Base-by-base conservation (phyloP, 2,329 filamentous ascomycete genomes). In the Monosporascus ibericus region DNA sequence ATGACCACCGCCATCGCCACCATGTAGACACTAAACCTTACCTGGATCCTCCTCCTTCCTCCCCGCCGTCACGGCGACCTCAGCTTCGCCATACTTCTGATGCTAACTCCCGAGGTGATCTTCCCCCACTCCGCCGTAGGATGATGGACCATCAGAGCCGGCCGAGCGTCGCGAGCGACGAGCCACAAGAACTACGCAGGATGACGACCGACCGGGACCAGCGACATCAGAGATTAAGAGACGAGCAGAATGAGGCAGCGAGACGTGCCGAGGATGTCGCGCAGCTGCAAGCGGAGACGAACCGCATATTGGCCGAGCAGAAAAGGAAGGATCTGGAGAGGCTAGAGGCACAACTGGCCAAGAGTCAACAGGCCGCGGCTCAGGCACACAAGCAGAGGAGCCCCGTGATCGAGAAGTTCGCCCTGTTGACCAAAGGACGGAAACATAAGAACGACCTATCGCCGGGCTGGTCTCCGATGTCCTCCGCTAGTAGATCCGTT, bases 251-350 rank as follows among this genome's bases (percentile, higher is more conserved):
- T 48, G 63, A 64, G 47, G 58, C 60, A 40, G 63, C 67, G 39
- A 65, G 59, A 47, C 67, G 67, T 62, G 69, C 67, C 17, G 65
- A 70, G 56, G 71, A 73, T 56, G 62, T 64, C 46, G 72, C 73
- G 51, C 75, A 70, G 51, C 68, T 73, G 50, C 72, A 78, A 54
- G 72, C 69, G 38, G 76, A 80, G 58, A 75, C 72, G 36, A 71
- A 78, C 58, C 73, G 75, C 54, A 72, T 75, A 44, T 65, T 77
- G 44, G 72, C 73, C 24, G 75, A 79, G 57, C 75, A 78, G 62
- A 76, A 75, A 65, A 75, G 71, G 59, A 72, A 73, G 50, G 74
- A 79, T 56, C 68, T 76, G 22, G 70, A 71, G 48, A 72, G 75
- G 50, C 69, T 77, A 22, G 71, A 75, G 55, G 65, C 71, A 38